Evolutionary conservation across 2,329 filamentous ascomycete genomes (phyloP), one percentile per base, ranked within the genome.

Genomic region (Ceratocystis ficicola): DNA sequence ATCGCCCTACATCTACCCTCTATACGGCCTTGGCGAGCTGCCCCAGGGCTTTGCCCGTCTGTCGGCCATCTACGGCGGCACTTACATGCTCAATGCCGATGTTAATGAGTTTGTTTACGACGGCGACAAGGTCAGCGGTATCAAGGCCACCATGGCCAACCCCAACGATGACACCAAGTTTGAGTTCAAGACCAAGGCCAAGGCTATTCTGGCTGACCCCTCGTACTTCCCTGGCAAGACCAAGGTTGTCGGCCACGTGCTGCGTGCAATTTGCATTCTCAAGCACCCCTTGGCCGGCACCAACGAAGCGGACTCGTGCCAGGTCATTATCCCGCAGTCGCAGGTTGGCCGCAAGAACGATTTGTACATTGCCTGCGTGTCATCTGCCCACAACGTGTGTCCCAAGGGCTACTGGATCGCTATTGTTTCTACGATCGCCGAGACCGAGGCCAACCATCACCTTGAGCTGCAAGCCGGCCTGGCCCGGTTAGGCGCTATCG

Each of bases 381-480:
- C 92, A 0, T 90, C 90, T 48, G 90, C 92, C 46, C 95, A 99
- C 81, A 97, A 95, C 73, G 95, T 99, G 72, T 97, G 93, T 80
- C 94, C 95, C 72, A 95, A 96, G 83, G 93, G 93, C 68, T 97
- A 96, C 84, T 99, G 95, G 81, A 90, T 99, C 72, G 94, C 94
- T 72, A 99, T 97, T 68, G 93, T 99, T 70, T 96, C 91, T 61
- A 99, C 94, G 68, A 96, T 99, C 73, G 90, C 94, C 69, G 95
- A 99, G 81, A 87, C 86, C 57, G 80, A 86, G 68, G 86, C 89
- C 70, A 97, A 99, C 83, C 92, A 96, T 78, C 94, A 99, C 77
- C 81, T 96, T 67, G 94, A 99, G 80, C 86, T 99, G 55, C 86
- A 94, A 77, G 86, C 92, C 36, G 94, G 93, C 73, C 86, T 97